Evolutionary conservation across 805 yeast genomes (phyloP).

Genomic region (Saccharomycopsis sp.): DNA sequence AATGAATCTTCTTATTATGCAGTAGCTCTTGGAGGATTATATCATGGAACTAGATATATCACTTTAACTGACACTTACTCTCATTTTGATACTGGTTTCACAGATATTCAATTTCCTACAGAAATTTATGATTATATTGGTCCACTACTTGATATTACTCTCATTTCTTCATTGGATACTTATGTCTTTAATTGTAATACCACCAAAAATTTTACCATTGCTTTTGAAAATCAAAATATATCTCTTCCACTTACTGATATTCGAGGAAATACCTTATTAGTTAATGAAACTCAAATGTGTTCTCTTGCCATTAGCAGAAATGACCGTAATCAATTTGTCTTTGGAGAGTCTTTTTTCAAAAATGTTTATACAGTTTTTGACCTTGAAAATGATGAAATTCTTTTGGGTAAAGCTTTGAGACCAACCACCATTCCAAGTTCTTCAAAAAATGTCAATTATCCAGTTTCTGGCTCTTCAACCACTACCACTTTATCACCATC

Average conservation of each 20-base stretch:
- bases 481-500: too few species aligned
- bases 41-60: conserved; percentile 1
- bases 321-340: conserved; percentile 26
- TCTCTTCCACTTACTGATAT: conserved; percentile 5
- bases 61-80: conserved; percentile 8
- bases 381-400: conserved; percentile 32
- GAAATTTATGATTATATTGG: conserved; percentile 8
- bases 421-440: too few species aligned
- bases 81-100: conserved; percentile 7
- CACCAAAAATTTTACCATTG: background rate
- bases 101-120: conserved; percentile 4
- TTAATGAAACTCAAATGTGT: background rate
- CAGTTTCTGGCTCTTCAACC: too few species aligned
- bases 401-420: conserved; percentile 31
- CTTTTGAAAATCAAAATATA: conserved; percentile 6
- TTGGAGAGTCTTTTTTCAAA: conserved; percentile 47
- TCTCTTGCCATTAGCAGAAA: conserved; percentile 20
- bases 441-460: too few species aligned
- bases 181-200: conserved; percentile 5
- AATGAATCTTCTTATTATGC: conserved; percentile 2
- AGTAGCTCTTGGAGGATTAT: conserved; percentile 3
- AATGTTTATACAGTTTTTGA: conserved; percentile 46
- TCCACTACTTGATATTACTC: conserved; percentile 3
- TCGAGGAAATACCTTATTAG: background rate
- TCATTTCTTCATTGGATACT: conserved; percentile 1